Conservation (phyloP, 2,329 filamentous ascomycete genomes). For the Ophiosphaerella narmari region DNA sequence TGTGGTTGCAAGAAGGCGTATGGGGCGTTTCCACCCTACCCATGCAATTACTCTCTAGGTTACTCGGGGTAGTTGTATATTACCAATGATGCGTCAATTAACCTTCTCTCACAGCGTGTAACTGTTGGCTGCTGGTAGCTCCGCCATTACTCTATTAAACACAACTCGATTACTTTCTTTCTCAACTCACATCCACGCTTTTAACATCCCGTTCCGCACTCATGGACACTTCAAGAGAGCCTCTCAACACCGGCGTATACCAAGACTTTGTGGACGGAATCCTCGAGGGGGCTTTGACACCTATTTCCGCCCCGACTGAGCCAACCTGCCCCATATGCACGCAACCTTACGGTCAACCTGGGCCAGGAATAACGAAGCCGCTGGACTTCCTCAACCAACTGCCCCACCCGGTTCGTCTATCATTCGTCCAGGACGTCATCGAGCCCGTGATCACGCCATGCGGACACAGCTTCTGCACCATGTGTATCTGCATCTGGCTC, state of each 20-base stretch:
- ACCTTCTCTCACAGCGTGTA: too few species aligned
- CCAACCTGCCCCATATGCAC: constrained; percentile 1
- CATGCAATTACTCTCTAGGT: too few species aligned
- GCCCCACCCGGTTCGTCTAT: not conserved
- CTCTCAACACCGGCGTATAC: not conserved
- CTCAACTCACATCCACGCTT: not conserved
- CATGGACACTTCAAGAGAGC: not conserved
- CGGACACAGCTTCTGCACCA: constrained; percentile 4
- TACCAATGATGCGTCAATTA: too few species aligned
- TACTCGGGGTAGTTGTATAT: too few species aligned
- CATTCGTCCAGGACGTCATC: not conserved
- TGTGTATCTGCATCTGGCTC: constrained; percentile 6
- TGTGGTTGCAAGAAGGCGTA: too few species aligned
- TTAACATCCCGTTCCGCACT: not conserved
- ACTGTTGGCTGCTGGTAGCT: too few species aligned
- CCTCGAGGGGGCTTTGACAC: not conserved
- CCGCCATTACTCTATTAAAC: too few species aligned
- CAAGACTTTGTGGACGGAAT: constrained; percentile 5
- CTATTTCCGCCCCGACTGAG: not conserved
- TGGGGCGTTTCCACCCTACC: too few species aligned
- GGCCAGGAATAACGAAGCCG: not conserved
- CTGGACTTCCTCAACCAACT: constrained; percentile 2
- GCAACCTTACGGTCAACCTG: not conserved
- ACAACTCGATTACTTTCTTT: not conserved
- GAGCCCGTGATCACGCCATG: constrained; percentile 2